Base-by-base conservation (phyloP, 371 early-diverging fungal genomes). In the Mucor circinelloides region DNA sequence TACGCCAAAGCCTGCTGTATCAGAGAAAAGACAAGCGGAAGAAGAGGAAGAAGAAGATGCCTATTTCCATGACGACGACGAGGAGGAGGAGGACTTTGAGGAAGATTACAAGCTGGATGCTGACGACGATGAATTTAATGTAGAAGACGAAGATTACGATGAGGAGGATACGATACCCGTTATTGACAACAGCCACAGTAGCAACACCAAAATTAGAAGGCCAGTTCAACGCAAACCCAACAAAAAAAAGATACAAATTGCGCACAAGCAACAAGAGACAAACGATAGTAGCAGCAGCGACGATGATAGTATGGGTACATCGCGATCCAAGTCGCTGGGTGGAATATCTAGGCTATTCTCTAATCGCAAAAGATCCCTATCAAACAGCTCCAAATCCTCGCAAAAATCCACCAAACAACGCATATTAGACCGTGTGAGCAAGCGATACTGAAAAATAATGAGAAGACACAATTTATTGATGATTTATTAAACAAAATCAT, bases 231-330 rank as follows among this genome's bases (percentile, higher is more conserved):
- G 52, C 13, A 52, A 52, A 52, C 13, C 27, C 15, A 46, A 46
- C 27, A 46, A 58, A 10, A 58, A 58, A 34, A 58, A 46, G 23
- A 17, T 25, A 52, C 25, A 52, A 52, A 23, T 52, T 52, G 52
- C 23, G 5, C 25, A 27, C 15, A 23, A 27, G 9, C 32, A 52
- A 25, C 31, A 42, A 15, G 64, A 65, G 12, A 52, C 32, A 30
- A 27, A 25, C 28, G 54, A 54, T 5, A 59, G 54, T 42, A 59
- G 60, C 40, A 59, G 60, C 28, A 48, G 48, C 52, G 66, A 66
- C 30, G 66, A 66, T 48, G 66, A 66, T 30, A 52, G 59, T 52
- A 66, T 66, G 66, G 66, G 66, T 9, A 66, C 66, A 27, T 10
- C 50, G 2, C 48, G 52, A 58, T 58, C 54, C 13, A 66, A 59